Evolutionary conservation across 2,329 filamentous ascomycete species (phyloP).

Genomic region (Colletotrichum sp.): DNA sequence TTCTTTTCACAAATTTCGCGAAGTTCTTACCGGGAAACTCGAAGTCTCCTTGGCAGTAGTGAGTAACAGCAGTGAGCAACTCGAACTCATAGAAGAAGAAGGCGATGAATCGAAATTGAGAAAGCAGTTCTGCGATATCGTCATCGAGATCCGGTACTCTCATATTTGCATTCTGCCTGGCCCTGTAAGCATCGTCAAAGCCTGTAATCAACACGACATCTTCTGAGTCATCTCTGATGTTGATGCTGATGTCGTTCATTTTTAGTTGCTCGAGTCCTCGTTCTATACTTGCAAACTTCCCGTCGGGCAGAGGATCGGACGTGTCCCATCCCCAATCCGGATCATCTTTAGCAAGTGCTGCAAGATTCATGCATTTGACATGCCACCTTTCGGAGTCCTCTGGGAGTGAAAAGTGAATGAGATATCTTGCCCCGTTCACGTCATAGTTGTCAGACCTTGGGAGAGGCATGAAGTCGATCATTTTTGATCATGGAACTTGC

Average conservation of each 20-base stretch:
- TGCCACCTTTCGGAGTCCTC: neutral
- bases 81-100: neutral
- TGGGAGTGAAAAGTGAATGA: neutral
- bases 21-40: neutral
- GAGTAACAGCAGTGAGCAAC: neutral
- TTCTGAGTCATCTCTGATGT: neutral
- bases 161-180: neutral
- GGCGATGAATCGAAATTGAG: neutral
- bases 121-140: neutral
- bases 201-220: neutral
- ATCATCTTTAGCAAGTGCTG: neutral
- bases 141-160: neutral
- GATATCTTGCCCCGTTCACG: neutral
- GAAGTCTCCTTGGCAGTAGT: neutral
- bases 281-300: neutral
- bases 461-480: neutral
- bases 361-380: neutral
- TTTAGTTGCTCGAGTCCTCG: neutral
- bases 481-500: neutral
- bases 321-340: neutral
- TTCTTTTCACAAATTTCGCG: neutral
- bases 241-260: neutral
- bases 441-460: neutral
- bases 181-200: neutral
- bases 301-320: neutral